Conservation (phyloP, 1,284 basidiomycete species). For the Wolfiporia cocos region DNA sequence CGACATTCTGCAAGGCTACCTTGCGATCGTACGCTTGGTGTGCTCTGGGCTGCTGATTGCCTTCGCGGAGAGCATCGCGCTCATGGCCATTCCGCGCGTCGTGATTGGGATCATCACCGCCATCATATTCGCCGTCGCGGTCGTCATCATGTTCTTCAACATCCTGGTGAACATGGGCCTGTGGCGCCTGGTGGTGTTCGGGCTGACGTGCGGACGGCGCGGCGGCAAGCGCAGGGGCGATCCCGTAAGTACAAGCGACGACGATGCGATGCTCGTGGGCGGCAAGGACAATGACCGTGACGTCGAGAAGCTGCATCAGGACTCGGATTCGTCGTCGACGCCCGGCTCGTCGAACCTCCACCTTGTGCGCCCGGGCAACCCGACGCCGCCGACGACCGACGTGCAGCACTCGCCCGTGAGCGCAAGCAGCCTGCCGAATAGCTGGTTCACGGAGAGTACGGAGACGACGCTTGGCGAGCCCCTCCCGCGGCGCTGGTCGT, state of each 20-base stretch:
- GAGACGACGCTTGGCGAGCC: conserved; percentile 36
- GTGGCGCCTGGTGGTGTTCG: conserved; percentile 20
- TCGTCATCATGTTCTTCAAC: conserved; percentile 57
- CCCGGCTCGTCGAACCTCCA: conserved; percentile 18
- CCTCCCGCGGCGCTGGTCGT: conserved; percentile 39
- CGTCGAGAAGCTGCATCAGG: conserved; percentile 25
- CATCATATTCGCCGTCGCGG: conserved; percentile 52
- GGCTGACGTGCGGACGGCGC: conserved; percentile 14
- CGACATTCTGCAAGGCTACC: conserved; percentile 57
- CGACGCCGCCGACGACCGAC: conserved; percentile 30
- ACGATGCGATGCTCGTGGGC: conserved; percentile 7
- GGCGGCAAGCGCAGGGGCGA: conserved; percentile 13
- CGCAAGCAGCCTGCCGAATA: conserved; percentile 35
- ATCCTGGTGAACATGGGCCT: conserved; percentile 40
- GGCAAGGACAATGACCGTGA: conserved; percentile 1
- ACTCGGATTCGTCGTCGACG: conserved; percentile 11
- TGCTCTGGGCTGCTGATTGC: conserved; percentile 61
- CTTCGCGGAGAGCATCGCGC: conserved; percentile 53
- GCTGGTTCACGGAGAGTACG: conserved; percentile 34
- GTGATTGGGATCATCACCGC: conserved; percentile 64
- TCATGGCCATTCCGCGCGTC: conserved; percentile 70
- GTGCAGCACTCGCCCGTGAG: conserved; percentile 32
- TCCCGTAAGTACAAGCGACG: conserved; percentile 15
- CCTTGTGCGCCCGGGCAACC: conserved; percentile 41
- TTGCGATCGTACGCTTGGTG: conserved; percentile 57